Base-by-base conservation (phyloP, 2,329 filamentous ascomycete genomes). In the Phoma herbarum region DNA sequence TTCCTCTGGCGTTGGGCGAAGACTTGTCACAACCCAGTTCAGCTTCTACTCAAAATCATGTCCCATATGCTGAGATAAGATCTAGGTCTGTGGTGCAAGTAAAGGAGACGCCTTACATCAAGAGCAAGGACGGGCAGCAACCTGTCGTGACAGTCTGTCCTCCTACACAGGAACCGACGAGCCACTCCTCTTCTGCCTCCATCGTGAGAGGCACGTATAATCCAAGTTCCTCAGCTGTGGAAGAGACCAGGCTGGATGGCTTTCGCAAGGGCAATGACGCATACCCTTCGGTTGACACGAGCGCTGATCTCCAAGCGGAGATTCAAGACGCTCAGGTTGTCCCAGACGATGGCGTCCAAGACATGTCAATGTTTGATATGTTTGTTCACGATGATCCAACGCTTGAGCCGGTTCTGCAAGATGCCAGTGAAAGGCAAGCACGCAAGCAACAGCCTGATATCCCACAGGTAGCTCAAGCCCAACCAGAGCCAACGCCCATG, bases 1-100 rank as follows among this genome's bases (percentile, higher is more conserved):
- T 76, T 14, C 74, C 74, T 33, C 71, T 66, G 20, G 73, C 64
- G 0, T 58, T 76, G n/a, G 72, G 68, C 2, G 68, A 73, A 23
- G 68, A 70, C 23, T 25, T 54, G 29, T 31, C 55, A 25, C 42
- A 29, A 16, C 31, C 35, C 9, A 6, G 16, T 9, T 9, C 29
- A n/a, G 29, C 39, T 29, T 23, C 10, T 22, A 25, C 37, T 2
- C 43, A 22, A n/a, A 12, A 25, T 2, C 42, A 18, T 1, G 42
- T 16, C n/a, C 22, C 31, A 18, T 25, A 20, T n/a, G 18, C 31
- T 31, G 31, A 41, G 3, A 9, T 53, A 6, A 54, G 26, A 0
- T 41, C 52, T 22, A 55, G 50, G 4, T 52, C 66, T 7, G 45
- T 66, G 20, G 62, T 76, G 1, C 71, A 70, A 20, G 73, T 76